Base-by-base conservation (phyloP, 352 stramenopile genomes). In the Aphanomyces stellatus region DNA sequence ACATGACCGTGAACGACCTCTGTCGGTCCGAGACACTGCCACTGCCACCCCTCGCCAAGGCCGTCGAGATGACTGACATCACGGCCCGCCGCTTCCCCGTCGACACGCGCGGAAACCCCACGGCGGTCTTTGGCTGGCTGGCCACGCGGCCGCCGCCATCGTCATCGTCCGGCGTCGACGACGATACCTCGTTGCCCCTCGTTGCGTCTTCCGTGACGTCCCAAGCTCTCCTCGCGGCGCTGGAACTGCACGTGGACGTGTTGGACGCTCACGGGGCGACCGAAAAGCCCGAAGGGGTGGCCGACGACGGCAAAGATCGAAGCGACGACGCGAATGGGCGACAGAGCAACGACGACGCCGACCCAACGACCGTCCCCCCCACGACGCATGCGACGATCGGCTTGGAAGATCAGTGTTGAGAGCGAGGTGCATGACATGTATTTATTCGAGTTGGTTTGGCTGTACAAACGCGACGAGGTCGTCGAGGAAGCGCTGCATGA, bases 1-100 rank as follows among this genome's bases (percentile, higher is more conserved):
- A 43, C 19, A 80, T 91, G 76, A 90, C 80, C 3, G 76, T 91
- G 22, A 78, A 76, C 27, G 85, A 91, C 70, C 64, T 91, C 31
- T 91, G 80, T 65, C 76, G 70, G 46, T 64, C 73, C 13, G 64
- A 77, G 7, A 27, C 80, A 62, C 0, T 76, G 74, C 5, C 89
- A 82, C 57, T 73, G 64, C 0, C 81, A 71, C 53, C 76, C 71
- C 2, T 79, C 79, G 25, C 71, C 86, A 27, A 81, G 31, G 71
- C 76, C n/a, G 67, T 93, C 1, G 76, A 88, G 53, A 85, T 91
- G 25, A 55, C 71, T 0, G 82, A 93, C 69, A 53, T 93, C 11
- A 80, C 82, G 25, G 72, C 81, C 24, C 77, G 79, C 24, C 81
- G 79, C 59, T 76, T 90, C 34, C 82, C 85, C 1, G 77, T 87